Conservation (phyloP, 2,329 filamentous ascomycete species). For the Huntiella moniliformis region DNA sequence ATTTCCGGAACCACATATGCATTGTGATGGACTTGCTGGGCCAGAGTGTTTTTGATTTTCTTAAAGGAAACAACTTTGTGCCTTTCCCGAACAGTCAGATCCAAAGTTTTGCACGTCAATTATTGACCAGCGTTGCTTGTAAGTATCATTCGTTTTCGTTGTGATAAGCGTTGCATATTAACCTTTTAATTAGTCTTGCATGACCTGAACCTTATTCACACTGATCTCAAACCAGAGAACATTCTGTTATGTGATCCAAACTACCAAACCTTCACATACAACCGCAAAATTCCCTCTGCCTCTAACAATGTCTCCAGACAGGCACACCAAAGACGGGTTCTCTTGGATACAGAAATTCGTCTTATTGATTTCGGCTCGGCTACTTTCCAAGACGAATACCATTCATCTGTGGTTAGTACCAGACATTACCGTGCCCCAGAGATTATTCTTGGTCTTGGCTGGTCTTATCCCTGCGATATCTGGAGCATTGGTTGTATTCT, state of each 20-base stretch:
- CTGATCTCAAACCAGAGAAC: slow-evolving; percentile 54
- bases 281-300: slow-evolving; percentile 49
- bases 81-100: slow-evolving; percentile 98
- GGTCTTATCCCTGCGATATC: slow-evolving; percentile 54
- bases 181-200: slow-evolving; percentile 52
- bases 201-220: slow-evolving; percentile 93
- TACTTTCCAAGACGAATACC: slow-evolving; percentile 55
- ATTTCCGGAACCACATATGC: slow-evolving; percentile 93
- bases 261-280: slow-evolving; percentile 55
- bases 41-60: slow-evolving; percentile 94
- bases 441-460: slow-evolving; percentile 51
- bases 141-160: slow-evolving; percentile 23
- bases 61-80: slow-evolving; percentile 88
- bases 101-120: slow-evolving; percentile 83
- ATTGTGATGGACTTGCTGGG: slow-evolving; percentile 61
- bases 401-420: slow-evolving; percentile 52
- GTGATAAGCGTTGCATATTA: not conserved
- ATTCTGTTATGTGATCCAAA: slow-evolving; percentile 46
- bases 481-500: slow-evolving; percentile 59
- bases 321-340: slow-evolving; percentile 43
- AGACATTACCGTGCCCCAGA: slow-evolving; percentile 52
- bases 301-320: slow-evolving; percentile 40
- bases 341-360: slow-evolving; percentile 50
- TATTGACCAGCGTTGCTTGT: slow-evolving; percentile 98
- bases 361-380: slow-evolving; percentile 55